Evolutionary conservation across 768 basidiomycete species (phyloP), one percentile per base, ranked within the genome.

Genomic region (Russula earlei): DNA sequence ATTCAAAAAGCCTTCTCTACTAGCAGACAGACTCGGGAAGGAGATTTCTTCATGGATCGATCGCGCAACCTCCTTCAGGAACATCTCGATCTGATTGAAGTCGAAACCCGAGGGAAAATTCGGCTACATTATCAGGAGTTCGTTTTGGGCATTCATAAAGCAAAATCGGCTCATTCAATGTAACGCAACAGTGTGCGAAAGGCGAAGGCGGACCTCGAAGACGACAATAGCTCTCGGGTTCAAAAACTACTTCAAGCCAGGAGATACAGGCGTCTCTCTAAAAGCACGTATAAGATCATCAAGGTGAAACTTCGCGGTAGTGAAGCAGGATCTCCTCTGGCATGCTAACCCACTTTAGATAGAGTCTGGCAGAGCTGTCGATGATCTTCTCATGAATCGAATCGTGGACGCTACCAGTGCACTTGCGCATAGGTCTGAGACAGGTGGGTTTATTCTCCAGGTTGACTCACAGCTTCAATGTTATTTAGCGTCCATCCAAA

Each of bases 121-220:
- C 10, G 11, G 1, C 2, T 0, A 1, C 4, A 11, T 24, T 38
- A 37, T 14, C 0, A 0, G 4, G 2, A 1, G 37, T 36, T 1
- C 6, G 17, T 14, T 0, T 19, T 8, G n/a, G 3, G 4, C 0
- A 17, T n/a, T 9, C 4, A 9, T 36, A 14, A 9, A 11, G 3
- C 10, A 5, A 10, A 33, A 36, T 3, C 3, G 34, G 3, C 14
- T 45, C 4, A 27, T 4, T 20, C 17, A 14, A 10, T 22, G n/a
- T 22, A n/a, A 43, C 27, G 14, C 19, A 24, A 40, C 31, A 55
- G 54, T 3, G 5, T n/a, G 8, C 2, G 1, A 1, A 1, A 10
- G 4, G 8, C 2, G 1, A 43, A 20, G 20, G 14, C 11, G 0
- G 2, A 7, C 0, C 2, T 49, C 7, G 41, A 37, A 19, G 3